phyloP scores from a whole-genome alignment of 805 yeast genomes.

The Spathaspora arborariae region DNA sequence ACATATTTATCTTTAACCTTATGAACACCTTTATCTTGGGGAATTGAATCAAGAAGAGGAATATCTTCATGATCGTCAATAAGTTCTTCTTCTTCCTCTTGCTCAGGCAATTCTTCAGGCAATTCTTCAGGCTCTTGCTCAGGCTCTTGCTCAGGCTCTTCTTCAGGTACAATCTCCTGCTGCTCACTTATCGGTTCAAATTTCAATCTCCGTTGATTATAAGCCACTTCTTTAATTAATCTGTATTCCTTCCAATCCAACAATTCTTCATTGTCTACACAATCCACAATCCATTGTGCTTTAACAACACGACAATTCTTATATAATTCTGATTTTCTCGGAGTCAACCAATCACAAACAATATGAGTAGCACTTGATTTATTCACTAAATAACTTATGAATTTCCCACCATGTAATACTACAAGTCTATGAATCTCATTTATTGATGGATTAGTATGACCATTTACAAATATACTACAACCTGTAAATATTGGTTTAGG shows the following conservation, averaged over 20 bases:
- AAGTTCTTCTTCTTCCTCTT: slow-evolving; percentile 7
- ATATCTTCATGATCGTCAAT: slow-evolving; percentile 1
- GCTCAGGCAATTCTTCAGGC: slow-evolving; percentile 4
- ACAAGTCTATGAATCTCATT: slow-evolving; percentile 67
- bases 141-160: slow-evolving; percentile 1
- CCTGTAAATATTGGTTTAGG: slow-evolving; percentile 48
- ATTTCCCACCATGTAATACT: slow-evolving; percentile 75
- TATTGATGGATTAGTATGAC: slow-evolving; percentile 81
- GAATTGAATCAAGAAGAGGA: slow-evolving; percentile 6
- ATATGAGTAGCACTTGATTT: slow-evolving; percentile 82
- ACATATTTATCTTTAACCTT: slow-evolving; percentile 8
- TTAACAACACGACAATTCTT: slow-evolving; percentile 67
- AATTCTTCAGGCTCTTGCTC: background rate
- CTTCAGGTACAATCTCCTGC: background rate
- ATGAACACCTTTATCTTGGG: slow-evolving; percentile 7
- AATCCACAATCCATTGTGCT: slow-evolving; percentile 79
- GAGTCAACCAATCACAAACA: slow-evolving; percentile 74
- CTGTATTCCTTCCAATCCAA: slow-evolving; percentile 71
- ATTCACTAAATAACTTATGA: slow-evolving; percentile 61
- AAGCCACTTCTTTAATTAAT: slow-evolving; percentile 46
- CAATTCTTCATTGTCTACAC: slow-evolving; percentile 44
- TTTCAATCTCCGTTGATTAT: slow-evolving; percentile 47
- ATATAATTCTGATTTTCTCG: slow-evolving; percentile 65
- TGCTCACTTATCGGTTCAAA: slow-evolving; percentile 9
- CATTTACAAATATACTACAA: slow-evolving; percentile 78